These are phyloP conservation scores for Geranium incanum DNA, from an alignment of 441 rosid species.

Conservation along the genomic window DNA sequence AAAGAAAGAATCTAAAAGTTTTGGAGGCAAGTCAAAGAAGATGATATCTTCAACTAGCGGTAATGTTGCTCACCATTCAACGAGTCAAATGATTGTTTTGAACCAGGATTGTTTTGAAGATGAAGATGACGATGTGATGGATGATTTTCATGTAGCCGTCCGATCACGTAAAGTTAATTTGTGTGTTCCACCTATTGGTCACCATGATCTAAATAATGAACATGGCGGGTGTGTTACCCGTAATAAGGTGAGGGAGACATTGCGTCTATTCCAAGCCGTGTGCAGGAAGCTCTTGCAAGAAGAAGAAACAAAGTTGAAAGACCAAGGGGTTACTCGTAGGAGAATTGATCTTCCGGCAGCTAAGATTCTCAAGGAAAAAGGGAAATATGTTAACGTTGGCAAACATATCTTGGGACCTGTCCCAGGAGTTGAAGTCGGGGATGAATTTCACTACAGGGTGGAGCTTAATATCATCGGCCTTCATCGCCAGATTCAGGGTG, in stretches of 20 bases:
- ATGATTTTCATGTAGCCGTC: constrained; percentile 17
- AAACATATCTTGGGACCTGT: constrained; percentile 52
- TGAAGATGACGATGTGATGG: constrained; percentile 12
- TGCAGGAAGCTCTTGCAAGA: constrained; percentile 61
- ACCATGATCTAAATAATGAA: constrained; percentile 19
- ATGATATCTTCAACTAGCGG: not conserved
- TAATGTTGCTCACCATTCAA: not conserved
- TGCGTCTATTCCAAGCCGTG: constrained; percentile 60
- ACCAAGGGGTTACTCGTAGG: constrained; percentile 10
- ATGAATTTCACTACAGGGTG: constrained; percentile 70
- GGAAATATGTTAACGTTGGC: constrained; percentile 36
- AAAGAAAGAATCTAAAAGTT: constrained; percentile 27
- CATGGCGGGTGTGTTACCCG: constrained; percentile 30
- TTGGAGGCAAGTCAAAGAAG: constrained; percentile 9
- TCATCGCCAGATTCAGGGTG: constrained; percentile 61
- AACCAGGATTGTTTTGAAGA: constrained; percentile 20
- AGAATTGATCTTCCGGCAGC: constrained; percentile 60
- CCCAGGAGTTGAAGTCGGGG: constrained; percentile 88
- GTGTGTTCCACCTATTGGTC: constrained; percentile 40
- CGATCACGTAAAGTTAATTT: constrained; percentile 26
- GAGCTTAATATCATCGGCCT: constrained; percentile 82
- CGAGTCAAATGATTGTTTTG: constrained; percentile 13
- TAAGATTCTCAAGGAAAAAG: constrained; percentile 45
- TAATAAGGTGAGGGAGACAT: constrained; percentile 58
- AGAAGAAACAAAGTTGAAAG: constrained; percentile 46